Conservation (phyloP, 495 filamentous ascomycete species). For the Neurospora cerealis region DNA sequence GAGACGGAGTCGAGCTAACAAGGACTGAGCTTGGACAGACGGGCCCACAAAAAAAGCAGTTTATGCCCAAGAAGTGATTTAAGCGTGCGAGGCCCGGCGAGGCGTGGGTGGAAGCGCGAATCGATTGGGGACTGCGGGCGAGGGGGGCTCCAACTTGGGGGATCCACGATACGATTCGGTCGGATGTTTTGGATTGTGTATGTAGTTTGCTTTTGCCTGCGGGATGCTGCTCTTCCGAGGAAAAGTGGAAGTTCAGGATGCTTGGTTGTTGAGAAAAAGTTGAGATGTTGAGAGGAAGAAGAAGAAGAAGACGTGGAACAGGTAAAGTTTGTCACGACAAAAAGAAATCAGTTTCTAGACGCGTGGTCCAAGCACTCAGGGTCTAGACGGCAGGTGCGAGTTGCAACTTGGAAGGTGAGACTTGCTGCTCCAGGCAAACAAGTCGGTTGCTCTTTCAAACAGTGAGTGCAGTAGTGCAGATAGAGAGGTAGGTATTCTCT, state of each 20-base stretch:
- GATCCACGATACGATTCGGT: constrained; percentile 1
- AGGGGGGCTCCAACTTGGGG: neutral
- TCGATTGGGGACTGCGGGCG: neutral
- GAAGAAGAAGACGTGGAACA: neutral
- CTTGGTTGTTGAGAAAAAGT: neutral
- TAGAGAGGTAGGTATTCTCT: neutral
- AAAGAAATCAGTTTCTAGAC: neutral
- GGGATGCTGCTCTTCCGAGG: constrained; percentile 11
- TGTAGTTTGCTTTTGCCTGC: neutral
- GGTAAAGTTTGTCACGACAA: neutral
- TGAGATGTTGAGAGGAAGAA: neutral
- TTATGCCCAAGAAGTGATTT: neutral
- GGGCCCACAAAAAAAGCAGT: neutral
- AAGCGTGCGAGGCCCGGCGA: neutral
- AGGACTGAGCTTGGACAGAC: neutral
- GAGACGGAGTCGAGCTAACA: neutral
- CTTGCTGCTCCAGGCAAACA: neutral
- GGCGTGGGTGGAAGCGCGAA: constrained; percentile 2
- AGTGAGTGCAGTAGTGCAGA: neutral
- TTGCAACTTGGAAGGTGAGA: neutral
- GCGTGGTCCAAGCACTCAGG: neutral
- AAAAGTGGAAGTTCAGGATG: constrained; percentile 4
- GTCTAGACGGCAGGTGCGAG: neutral
- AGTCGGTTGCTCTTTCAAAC: neutral
- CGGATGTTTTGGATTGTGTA: neutral